These are phyloP conservation scores for Hypoxylon sp. DNA, from an alignment of 2,329 filamentous ascomycete species.

Conservation along the genomic window DNA sequence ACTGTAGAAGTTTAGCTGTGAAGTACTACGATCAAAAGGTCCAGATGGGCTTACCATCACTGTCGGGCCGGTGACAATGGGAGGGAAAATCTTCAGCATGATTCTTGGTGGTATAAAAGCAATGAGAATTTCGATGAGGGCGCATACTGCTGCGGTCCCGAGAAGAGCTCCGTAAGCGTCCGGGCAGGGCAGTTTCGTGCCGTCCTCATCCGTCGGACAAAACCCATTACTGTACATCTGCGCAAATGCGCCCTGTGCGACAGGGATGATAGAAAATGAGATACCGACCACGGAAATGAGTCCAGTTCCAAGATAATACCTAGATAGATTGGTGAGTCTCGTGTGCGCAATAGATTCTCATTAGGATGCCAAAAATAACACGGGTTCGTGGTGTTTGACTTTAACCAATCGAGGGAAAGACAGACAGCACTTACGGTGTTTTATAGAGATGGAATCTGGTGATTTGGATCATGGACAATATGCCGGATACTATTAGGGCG, in stretches of 20 bases:
- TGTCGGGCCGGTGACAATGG: conserved; percentile 81
- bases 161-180: conserved; percentile 81
- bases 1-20: conserved; percentile 54
- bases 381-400: background rate
- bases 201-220: conserved; percentile 70
- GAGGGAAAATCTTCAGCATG: conserved; percentile 81
- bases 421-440: conserved; percentile 63
- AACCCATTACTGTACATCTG: conserved; percentile 85
- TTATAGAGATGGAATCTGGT: conserved; percentile 79
- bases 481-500: conserved; percentile 81
- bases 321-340: conserved; percentile 49
- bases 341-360: background rate
- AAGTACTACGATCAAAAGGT: background rate
- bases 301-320: conserved; percentile 83
- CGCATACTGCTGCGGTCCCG: conserved; percentile 75
- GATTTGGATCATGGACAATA: conserved; percentile 82
- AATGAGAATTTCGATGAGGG: conserved; percentile 78
- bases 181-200: conserved; percentile 78
- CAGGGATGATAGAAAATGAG: conserved; percentile 81
- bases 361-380: background rate
- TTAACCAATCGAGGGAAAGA: background rate
- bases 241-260: conserved; percentile 76
- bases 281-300: conserved; percentile 84
- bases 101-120: conserved; percentile 79
- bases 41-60: conserved; percentile 58